Base-by-base conservation (phyloP, 2,329 filamentous ascomycete genomes). In the Colletotrichum nymphaeae region DNA sequence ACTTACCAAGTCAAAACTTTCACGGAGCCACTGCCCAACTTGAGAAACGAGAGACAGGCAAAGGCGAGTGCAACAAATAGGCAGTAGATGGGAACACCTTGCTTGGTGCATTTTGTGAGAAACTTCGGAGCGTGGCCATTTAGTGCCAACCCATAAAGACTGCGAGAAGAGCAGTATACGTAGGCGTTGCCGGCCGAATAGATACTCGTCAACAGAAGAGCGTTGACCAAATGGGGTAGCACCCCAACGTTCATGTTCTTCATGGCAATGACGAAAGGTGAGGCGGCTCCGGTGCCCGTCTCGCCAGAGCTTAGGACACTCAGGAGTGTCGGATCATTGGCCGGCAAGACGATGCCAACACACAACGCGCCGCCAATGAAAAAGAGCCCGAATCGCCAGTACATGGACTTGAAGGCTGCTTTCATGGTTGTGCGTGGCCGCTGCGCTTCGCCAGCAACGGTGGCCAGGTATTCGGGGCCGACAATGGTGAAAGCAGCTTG, bases 371-470 rank as follows among this genome's bases (percentile, higher is more conserved):
- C 92, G 3, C 93, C 86, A 28, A 94, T 87, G 81, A 94, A 94
- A 83, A 95, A 94, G 19, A 90, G 82, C 2, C 90, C 92, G 63
- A 95, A 87, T 57, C 93, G 90, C 80, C 91, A 93, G 82, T 94
- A 94, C 7, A 94, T 91, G 0, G 91, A 91, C 77, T 93, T 94
- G 83, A 90, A 94, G 1, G 93, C 93, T 59, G 87, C 87, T 37
- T 92, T 92, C 81, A 95, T 88, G 60, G 89, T 88, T 12, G 82
- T 83, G 5, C 91, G 88, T 0, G 92, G 92, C 74, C 91, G 89
- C 77, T 92, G 85, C 2, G 91, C 88, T 80, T 94, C 92, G 59
- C 92, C 93, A 16, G 94, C 91, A 1, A 93, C 94, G 78, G 90
- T 91, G 37, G 87, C 87, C 55, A 93, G 89, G 76, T 93, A 93